Percentiles rank a stretch among this genome's conserved stretches.
Evolutionary conservation across 345 rosid species (phyloP).

Genomic region (sweet orange (Citrus sinensis)): DNA sequence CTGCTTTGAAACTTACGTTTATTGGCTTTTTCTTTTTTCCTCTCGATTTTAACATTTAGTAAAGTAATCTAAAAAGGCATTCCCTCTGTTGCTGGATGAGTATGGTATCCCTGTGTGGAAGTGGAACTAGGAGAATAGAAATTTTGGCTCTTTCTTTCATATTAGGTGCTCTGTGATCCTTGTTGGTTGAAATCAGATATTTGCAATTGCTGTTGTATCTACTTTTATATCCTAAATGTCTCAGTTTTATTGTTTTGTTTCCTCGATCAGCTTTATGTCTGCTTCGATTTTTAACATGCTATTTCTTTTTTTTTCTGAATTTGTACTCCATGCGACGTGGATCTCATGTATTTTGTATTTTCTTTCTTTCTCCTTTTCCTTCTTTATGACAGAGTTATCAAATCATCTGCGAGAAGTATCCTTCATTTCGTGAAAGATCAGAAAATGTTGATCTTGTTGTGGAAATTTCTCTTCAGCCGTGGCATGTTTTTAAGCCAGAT

Average conservation of each 20-base stretch:
- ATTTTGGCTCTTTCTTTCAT: neutral
- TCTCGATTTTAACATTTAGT: neutral
- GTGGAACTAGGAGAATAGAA: neutral
- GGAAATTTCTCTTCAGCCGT: constrained; percentile 95
- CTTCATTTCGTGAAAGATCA: constrained; percentile 90
- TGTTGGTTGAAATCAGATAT: neutral
- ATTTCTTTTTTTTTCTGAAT: neutral
- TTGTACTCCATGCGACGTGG: neutral
- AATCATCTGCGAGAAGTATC: constrained; percentile 78
- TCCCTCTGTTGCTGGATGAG: neutral
- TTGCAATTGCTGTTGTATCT: neutral
- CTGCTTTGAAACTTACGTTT: neutral
- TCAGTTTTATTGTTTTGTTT: neutral
- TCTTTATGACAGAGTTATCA: constrained; percentile 71
- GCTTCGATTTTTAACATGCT: neutral
- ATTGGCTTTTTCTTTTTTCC: neutral
- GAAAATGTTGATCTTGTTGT: constrained; percentile 96
- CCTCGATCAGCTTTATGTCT: neutral
- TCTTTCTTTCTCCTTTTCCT: neutral
- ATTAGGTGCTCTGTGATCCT: neutral
- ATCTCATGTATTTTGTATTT: constrained; percentile 16
- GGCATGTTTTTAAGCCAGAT: constrained; percentile 94
- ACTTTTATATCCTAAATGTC: too few relatives aligned
- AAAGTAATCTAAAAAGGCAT: neutral
- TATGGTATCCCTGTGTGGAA: neutral